Conservation (phyloP, 208 protist genomes). For the Trypanosoma cruzi region DNA sequence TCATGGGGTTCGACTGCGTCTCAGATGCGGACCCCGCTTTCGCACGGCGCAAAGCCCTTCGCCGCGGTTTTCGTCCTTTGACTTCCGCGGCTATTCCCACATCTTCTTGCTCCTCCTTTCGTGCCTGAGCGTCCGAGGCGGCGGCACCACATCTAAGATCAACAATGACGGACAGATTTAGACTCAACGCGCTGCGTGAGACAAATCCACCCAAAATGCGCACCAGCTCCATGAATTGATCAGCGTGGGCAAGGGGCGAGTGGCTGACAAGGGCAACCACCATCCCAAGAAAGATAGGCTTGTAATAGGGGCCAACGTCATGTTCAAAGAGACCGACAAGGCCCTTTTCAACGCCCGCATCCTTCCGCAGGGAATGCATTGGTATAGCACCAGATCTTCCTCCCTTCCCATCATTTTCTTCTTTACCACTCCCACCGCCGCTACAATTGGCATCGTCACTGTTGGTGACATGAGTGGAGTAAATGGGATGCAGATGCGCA, state of each 20-base stretch:
- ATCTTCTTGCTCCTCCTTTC: conserved; percentile 9
- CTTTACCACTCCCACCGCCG: background rate
- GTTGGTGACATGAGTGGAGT: background rate
- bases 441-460: too few species aligned
- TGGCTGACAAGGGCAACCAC: conserved; percentile 40
- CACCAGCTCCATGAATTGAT: conserved; percentile 57
- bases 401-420: background rate
- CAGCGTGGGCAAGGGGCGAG: conserved; percentile 21
- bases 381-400: background rate
- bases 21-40: background rate
- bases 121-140: background rate
- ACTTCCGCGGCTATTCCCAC: conserved; percentile 2
- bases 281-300: conserved; percentile 55
- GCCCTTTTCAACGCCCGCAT: conserved; percentile 3
- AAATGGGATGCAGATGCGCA: conserved; percentile 16
- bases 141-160: conserved; percentile 33
- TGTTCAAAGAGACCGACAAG: conserved; percentile 15
- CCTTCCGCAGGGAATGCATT: background rate
- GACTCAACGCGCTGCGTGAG: conserved; percentile 40
- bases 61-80: background rate
- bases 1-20: conserved; percentile 35
- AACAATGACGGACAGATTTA: conserved; percentile 50
- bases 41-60: background rate
- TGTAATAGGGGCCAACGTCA: conserved; percentile 50
- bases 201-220: conserved; percentile 68